Evolutionary conservation across 2,329 filamentous ascomycete species (phyloP).

Genomic region (Zasmidium citrigriseum): DNA sequence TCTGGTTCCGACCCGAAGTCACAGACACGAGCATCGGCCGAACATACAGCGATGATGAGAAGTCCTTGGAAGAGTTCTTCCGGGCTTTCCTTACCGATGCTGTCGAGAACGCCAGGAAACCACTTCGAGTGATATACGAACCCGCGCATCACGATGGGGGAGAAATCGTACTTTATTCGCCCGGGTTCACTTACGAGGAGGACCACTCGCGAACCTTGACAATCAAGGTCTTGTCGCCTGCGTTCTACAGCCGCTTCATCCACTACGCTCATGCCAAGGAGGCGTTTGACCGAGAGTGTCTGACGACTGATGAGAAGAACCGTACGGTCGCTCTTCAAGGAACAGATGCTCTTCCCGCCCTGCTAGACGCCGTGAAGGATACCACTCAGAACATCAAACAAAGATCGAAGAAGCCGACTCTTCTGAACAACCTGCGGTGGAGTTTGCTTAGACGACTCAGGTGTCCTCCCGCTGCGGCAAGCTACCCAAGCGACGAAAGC

Average conservation of each 20-base stretch:
- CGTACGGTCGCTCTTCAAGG: conserved; percentile 60
- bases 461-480: conserved; percentile 41
- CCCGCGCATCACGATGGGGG: conserved; percentile 43
- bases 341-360: conserved; percentile 52
- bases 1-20: conserved; percentile 68
- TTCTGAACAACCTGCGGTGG: conserved; percentile 38
- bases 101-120: conserved; percentile 48
- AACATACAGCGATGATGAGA: conserved; percentile 54
- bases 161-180: conserved; percentile 35
- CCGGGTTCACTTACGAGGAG: conserved; percentile 38
- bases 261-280: conserved; percentile 64
- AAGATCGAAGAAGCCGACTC: not conserved
- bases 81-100: conserved; percentile 45
- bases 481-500: conserved; percentile 34
- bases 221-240: conserved; percentile 62
- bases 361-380: conserved; percentile 38
- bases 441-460: conserved; percentile 38
- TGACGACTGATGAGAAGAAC: conserved; percentile 54
- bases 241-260: conserved; percentile 67
- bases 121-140: conserved; percentile 56
- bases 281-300: conserved; percentile 61
- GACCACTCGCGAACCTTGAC: conserved; percentile 49
- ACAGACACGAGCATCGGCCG: conserved; percentile 57
- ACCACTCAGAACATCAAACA: not conserved
- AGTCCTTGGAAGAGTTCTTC: conserved; percentile 42